phyloP scores from a whole-genome alignment of 306 rosid genomes.

The Myrica gale region DNA sequence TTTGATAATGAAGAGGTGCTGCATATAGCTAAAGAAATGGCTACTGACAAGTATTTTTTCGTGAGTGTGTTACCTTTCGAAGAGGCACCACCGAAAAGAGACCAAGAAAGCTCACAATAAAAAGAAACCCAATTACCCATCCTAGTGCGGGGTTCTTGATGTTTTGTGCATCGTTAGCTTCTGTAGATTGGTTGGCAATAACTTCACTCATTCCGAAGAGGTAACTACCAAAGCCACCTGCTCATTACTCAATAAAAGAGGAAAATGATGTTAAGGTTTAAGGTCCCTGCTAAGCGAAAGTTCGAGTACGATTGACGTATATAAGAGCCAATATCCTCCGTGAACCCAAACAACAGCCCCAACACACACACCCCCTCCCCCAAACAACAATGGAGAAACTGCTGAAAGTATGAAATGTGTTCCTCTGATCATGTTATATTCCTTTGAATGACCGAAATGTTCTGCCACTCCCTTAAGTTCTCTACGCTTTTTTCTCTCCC shows the following conservation, averaged over 20 bases:
- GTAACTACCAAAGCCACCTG: constrained; percentile 23
- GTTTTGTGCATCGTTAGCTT: background rate
- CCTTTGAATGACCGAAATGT: background rate
- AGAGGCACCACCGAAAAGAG: constrained; percentile 22
- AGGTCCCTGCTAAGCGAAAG: no score
- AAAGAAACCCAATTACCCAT: constrained; percentile 21
- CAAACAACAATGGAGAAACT: background rate
- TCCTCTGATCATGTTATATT: background rate
- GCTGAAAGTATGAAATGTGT: background rate
- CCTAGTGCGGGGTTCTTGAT: constrained; percentile 17
- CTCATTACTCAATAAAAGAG: background rate
- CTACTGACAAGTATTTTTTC: no score
- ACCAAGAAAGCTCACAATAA: constrained; percentile 18
- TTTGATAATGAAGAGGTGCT: no score
- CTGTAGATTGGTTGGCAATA: constrained; percentile 5
- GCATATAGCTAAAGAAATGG: no score
- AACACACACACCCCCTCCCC: no score
- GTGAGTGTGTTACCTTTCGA: constrained; percentile 19
- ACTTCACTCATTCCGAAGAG: constrained; percentile 12
- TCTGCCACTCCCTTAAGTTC: background rate
- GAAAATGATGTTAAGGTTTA: no score
- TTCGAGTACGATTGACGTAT: background rate
- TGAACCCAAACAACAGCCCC: no score
- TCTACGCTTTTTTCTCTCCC: background rate
- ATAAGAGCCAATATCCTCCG: no score